phyloP scores from a whole-genome alignment of 345 rosid genomes.

The Eutrema yunnanense region DNA sequence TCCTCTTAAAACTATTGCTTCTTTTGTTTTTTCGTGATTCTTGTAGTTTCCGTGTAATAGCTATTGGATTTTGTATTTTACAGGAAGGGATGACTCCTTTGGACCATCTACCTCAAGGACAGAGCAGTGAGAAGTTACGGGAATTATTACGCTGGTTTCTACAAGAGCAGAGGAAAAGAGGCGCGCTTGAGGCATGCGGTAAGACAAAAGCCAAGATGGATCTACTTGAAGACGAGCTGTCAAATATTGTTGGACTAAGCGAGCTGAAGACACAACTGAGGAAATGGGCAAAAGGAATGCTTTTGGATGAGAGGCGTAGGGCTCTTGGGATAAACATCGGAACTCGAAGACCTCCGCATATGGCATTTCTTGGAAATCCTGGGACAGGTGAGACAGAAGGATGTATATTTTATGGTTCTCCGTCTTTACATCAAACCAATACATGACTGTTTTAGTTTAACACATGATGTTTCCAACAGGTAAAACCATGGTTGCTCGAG shows the following conservation, averaged over 20 bases:
- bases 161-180: slow-evolving; percentile 78
- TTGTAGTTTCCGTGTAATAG: background rate
- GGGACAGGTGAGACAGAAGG: slow-evolving; percentile 63
- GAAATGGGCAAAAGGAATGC: slow-evolving; percentile 99
- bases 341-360: slow-evolving; percentile 83
- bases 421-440: background rate
- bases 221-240: slow-evolving; percentile 72
- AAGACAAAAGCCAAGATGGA: slow-evolving; percentile 88
- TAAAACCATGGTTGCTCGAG: slow-evolving; percentile 96
- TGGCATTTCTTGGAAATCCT: slow-evolving; percentile 98
- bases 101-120: slow-evolving; percentile 78
- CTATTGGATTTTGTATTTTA: slow-evolving; percentile 8
- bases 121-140: slow-evolving; percentile 62
- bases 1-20: background rate
- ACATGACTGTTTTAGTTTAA: slow-evolving; percentile 1
- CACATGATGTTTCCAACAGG: slow-evolving; percentile 41
- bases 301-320: slow-evolving; percentile 92
- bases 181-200: slow-evolving; percentile 71
- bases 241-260: slow-evolving; percentile 69
- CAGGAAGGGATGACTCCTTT: slow-evolving; percentile 96
- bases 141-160: slow-evolving; percentile 50
- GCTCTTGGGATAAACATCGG: slow-evolving; percentile 91
- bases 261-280: slow-evolving; percentile 83
- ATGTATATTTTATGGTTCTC: background rate
- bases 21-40: background rate